A percentile compares a stretch with the other conserved stretches of the same genome.
These are phyloP conservation scores for Dactylellina leptospora DNA, from an alignment of 2,329 filamentous ascomycete species.

Conservation along the genomic window DNA sequence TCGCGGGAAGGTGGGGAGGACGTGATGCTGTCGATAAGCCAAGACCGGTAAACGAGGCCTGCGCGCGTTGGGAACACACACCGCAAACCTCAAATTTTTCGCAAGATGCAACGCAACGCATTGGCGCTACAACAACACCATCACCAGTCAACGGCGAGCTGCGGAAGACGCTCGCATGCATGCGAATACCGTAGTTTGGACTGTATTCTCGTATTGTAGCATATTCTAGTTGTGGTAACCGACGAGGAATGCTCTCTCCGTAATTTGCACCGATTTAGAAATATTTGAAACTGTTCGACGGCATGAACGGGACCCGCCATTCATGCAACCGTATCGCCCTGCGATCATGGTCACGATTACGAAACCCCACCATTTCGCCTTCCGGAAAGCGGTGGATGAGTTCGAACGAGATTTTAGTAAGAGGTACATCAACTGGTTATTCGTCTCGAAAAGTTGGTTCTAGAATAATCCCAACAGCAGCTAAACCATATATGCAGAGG, in stretches of 20 bases:
- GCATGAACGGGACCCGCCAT: conserved; percentile 16
- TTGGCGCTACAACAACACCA: background rate
- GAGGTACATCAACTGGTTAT: conserved; percentile 5
- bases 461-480: background rate
- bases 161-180: no score
- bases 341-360: conserved; percentile 5
- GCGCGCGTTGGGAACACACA: conserved; percentile 16
- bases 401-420: conserved; percentile 17
- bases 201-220: no score
- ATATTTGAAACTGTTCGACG: background rate
- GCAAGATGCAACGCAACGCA: conserved; percentile 52
- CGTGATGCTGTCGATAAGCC: conserved; percentile 53
- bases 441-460: background rate
- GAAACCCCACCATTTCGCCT: background rate
- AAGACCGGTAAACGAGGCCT: conserved; percentile 34
- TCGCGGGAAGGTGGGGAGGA: conserved; percentile 44
- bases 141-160: no score
- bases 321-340: background rate
- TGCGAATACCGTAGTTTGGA: no score
- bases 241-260: background rate
- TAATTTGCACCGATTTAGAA: background rate
- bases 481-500: conserved; percentile 11
- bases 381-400: conserved; percentile 31
- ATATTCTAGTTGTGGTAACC: no score
- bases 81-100: conserved; percentile 44